These are phyloP conservation scores for Huntiella abstrusa DNA, from an alignment of 2,329 filamentous ascomycete genomes.

Conservation along the genomic window DNA sequence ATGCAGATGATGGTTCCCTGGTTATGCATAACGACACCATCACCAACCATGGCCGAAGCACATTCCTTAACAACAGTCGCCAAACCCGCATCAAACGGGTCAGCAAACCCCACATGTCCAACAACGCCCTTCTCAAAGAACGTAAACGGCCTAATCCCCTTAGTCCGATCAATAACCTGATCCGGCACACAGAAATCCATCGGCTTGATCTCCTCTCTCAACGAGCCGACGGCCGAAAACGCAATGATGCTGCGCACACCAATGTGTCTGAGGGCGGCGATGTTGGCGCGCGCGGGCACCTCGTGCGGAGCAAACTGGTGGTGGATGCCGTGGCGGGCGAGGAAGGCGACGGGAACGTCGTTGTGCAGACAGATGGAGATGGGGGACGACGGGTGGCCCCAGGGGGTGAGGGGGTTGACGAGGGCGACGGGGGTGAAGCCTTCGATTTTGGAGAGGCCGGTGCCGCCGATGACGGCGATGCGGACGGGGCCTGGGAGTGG, in stretches of 20 bases:
- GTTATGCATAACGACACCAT: slow-evolving; percentile 69
- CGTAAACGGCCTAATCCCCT: slow-evolving; percentile 83
- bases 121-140: slow-evolving; percentile 91
- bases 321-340: slow-evolving; percentile 76
- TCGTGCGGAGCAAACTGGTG: slow-evolving; percentile 88
- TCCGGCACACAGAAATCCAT: slow-evolving; percentile 94
- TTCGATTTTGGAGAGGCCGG: slow-evolving; percentile 72
- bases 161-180: slow-evolving; percentile 93
- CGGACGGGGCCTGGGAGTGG: slow-evolving; percentile 41
- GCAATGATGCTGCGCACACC: slow-evolving; percentile 84
- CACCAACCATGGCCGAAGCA: slow-evolving; percentile 57
- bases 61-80: slow-evolving; percentile 61
- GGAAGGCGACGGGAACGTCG: slow-evolving; percentile 70
- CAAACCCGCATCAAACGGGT: slow-evolving; percentile 72
- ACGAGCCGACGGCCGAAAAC: slow-evolving; percentile 83
- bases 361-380: slow-evolving; percentile 81
- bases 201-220: slow-evolving; percentile 83
- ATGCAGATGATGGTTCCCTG: slow-evolving; percentile 80
- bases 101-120: slow-evolving; percentile 84
- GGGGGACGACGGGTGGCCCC: slow-evolving; percentile 58
- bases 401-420: slow-evolving; percentile 63
- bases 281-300: slow-evolving; percentile 87
- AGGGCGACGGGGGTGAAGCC: slow-evolving; percentile 71
- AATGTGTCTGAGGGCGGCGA: slow-evolving; percentile 81
- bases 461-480: slow-evolving; percentile 85